phyloP scores from a whole-genome alignment of 2,329 filamentous ascomycete genomes.

The Huntiella moniliformis region DNA sequence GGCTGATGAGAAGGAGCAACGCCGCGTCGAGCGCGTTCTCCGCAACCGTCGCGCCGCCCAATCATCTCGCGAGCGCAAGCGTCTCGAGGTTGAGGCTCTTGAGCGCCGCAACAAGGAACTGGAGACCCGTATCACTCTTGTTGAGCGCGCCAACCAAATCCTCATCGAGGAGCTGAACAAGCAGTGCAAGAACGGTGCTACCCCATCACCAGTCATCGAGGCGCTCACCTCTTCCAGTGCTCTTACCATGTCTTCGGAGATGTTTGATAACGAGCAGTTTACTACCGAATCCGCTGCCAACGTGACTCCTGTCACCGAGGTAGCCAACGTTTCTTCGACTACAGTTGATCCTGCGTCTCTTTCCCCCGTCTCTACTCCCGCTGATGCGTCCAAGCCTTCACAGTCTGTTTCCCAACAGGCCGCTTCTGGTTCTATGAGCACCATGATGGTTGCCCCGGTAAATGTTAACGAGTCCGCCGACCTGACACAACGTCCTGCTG shows the following conservation, averaged over 20 bases:
- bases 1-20: conserved; percentile 96
- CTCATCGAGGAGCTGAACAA: conserved; percentile 32
- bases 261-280: conserved; percentile 28
- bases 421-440: conserved; percentile 12
- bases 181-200: conserved; percentile 25
- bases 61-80: conserved; percentile 87
- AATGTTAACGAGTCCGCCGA: conserved; percentile 42
- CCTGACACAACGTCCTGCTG: conserved; percentile 99
- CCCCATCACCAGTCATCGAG: conserved; percentile 23
- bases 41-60: conserved; percentile 90
- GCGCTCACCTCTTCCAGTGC: conserved; percentile 24
- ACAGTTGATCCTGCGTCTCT: conserved; percentile 45
- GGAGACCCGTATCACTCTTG: conserved; percentile 40
- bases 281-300: conserved; percentile 9
- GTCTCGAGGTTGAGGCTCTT: conserved; percentile 69
- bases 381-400: conserved; percentile 19
- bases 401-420: conserved; percentile 14
- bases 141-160: conserved; percentile 33
- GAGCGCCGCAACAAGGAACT: conserved; percentile 57
- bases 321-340: conserved; percentile 16
- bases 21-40: conserved; percentile 89
- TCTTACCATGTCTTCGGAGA: conserved; percentile 32
- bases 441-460: conserved; percentile 5
- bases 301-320: conserved; percentile 12
- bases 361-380: conserved; percentile 36